Percentiles rank a stretch among this genome's conserved stretches.
phyloP scores from a whole-genome alignment of 371 early-diverging fungal species.

The Mortierella sp. region DNA sequence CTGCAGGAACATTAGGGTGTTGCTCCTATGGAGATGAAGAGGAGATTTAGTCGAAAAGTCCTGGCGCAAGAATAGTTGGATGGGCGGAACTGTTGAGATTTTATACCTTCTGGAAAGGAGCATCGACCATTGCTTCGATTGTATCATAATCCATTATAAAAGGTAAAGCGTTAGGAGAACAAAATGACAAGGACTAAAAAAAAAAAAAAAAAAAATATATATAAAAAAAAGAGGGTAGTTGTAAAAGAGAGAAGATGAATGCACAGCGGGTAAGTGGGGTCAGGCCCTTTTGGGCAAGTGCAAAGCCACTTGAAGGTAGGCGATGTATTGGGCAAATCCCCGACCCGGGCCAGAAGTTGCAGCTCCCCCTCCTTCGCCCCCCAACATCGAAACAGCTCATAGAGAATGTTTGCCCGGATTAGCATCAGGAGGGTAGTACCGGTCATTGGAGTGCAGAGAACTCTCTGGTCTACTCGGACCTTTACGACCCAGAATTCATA shows the following conservation, averaged over 20 bases:
- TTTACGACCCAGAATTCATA: neutral
- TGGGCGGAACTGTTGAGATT: neutral
- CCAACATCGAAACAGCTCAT: too few relatives aligned
- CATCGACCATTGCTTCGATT: slow-evolving; percentile 88
- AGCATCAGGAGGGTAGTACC: too few relatives aligned
- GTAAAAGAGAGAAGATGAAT: too few relatives aligned
- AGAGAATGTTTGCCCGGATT: too few relatives aligned
- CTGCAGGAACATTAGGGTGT: slow-evolving; percentile 14
- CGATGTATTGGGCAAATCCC: too few relatives aligned
- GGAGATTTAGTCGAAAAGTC: too few relatives aligned
- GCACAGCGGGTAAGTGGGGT: too few relatives aligned
- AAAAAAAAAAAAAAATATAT: neutral
- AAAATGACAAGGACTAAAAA: neutral
- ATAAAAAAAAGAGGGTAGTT: too few relatives aligned
- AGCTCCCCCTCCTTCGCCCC: too few relatives aligned
- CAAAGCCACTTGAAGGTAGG: slow-evolving; percentile 10
- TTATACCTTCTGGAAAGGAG: slow-evolving; percentile 80
- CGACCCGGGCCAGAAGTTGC: too few relatives aligned
- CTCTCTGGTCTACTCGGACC: neutral
- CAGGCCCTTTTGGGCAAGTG: too few relatives aligned
- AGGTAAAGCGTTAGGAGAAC: neutral
- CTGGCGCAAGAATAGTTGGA: neutral
- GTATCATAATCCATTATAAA: slow-evolving; percentile 48
- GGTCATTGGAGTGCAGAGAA: too few relatives aligned
- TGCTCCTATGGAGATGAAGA: slow-evolving; percentile 25